Evolutionary conservation across 768 basidiomycete species (phyloP).

Genomic region (Leccinum longicurvipes): DNA sequence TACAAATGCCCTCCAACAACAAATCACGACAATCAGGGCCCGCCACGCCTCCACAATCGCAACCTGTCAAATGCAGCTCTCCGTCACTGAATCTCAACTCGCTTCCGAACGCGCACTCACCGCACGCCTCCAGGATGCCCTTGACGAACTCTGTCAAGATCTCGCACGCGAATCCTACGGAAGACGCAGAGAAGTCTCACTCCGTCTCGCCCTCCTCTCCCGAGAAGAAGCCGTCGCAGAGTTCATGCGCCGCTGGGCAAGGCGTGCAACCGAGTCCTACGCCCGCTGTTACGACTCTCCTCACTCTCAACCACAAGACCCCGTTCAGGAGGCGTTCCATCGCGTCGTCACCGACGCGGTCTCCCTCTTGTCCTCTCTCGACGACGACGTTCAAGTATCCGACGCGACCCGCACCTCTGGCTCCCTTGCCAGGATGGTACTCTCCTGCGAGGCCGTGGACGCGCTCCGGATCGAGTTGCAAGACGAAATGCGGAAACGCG

Average conservation of each 20-base stretch:
- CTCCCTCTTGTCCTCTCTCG: constrained; percentile 32
- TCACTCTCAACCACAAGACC: constrained; percentile 3
- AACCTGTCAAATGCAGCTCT: constrained; percentile 52
- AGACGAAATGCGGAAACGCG: constrained; percentile 47
- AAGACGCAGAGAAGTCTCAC: constrained; percentile 63
- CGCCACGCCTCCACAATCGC: constrained; percentile 61
- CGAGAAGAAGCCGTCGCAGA: constrained; percentile 64
- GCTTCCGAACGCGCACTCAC: constrained; percentile 41
- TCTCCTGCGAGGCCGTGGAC: constrained; percentile 48
- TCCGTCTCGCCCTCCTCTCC: constrained; percentile 58
- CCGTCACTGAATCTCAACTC: constrained; percentile 42
- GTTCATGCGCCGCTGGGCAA: constrained; percentile 53
- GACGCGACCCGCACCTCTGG: constrained; percentile 34
- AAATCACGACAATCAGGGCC: constrained; percentile 54
- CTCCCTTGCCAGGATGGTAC: constrained; percentile 49
- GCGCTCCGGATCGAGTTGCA: constrained; percentile 57
- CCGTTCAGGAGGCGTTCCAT: constrained; percentile 28
- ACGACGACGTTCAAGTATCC: constrained; percentile 29
- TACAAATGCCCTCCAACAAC: constrained; percentile 59
- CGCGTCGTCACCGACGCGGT: constrained; percentile 35
- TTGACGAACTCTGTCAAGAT: constrained; percentile 72
- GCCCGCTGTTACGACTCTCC: constrained; percentile 20
- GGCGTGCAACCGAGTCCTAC: constrained; percentile 45
- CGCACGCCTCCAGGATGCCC: constrained; percentile 50
- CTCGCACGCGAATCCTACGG: constrained; percentile 70